These are phyloP conservation scores for Cercis canadensis DNA, from an alignment of 306 rosid species.

Conservation along the genomic window DNA sequence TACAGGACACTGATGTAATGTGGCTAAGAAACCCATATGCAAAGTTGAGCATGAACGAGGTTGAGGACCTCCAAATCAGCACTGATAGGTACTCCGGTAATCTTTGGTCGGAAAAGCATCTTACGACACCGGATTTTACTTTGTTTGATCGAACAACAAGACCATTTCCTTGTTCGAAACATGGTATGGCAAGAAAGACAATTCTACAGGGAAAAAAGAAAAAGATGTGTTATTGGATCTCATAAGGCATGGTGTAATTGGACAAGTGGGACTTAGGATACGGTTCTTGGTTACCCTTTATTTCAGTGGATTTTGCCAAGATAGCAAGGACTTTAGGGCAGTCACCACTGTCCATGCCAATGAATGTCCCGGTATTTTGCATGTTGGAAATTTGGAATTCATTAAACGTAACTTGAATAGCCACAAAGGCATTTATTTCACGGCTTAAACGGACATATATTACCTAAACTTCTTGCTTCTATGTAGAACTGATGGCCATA, in stretches of 20 bases:
- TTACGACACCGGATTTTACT: slow-evolving; percentile 80
- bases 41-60: slow-evolving; percentile 58
- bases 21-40: slow-evolving; percentile 80
- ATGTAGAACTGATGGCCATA: no score
- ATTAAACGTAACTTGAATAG: no score
- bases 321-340: slow-evolving; percentile 57
- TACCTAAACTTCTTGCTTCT: no score
- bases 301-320: slow-evolving; percentile 87
- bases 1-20: slow-evolving; percentile 82
- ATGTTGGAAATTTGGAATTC: no score
- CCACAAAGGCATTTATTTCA: no score
- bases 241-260: slow-evolving; percentile 42
- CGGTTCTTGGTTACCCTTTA: slow-evolving; percentile 70
- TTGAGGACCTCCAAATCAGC: slow-evolving; percentile 73
- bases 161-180: slow-evolving; percentile 63
- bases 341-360: slow-evolving; percentile 80
- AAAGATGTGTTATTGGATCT: slow-evolving; percentile 70
- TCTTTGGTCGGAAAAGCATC: slow-evolving; percentile 50
- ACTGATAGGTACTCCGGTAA: slow-evolving; percentile 52
- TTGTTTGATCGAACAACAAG: slow-evolving; percentile 63
- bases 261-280: slow-evolving; percentile 56
- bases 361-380: slow-evolving; percentile 79
- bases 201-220: slow-evolving; percentile 62
- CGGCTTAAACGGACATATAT: no score
- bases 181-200: slow-evolving; percentile 71